Percentiles rank a stretch among this genome's conserved stretches.
phyloP scores from a whole-genome alignment of 1,139 yeast species.

The Protomyces pachydermus region DNA sequence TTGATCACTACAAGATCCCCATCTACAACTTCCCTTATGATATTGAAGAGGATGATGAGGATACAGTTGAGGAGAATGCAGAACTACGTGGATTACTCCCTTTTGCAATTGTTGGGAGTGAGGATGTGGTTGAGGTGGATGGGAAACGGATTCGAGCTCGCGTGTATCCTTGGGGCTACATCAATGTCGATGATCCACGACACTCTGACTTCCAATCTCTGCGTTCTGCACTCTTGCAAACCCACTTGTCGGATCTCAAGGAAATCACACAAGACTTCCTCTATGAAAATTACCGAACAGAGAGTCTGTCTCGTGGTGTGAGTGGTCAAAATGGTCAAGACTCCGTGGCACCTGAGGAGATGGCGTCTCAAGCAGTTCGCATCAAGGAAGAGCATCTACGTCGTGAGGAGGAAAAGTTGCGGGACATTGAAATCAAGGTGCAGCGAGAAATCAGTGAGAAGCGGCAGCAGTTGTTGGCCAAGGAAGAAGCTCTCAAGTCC shows the following conservation, averaged over 20 bases:
- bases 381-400: constrained; percentile 45
- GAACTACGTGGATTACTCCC: constrained; percentile 73
- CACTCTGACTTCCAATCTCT: constrained; percentile 79
- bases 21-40: constrained; percentile 74
- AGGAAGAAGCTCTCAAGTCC: constrained; percentile 82
- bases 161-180: constrained; percentile 90
- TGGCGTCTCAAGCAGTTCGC: constrained; percentile 42
- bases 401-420: constrained; percentile 43
- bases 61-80: constrained; percentile 73
- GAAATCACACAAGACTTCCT: constrained; percentile 88
- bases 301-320: constrained; percentile 53
- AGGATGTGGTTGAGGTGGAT: constrained; percentile 53
- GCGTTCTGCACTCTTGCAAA: constrained; percentile 65
- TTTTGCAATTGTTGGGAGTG: constrained; percentile 80
- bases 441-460: constrained; percentile 82
- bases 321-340: constrained; percentile 5
- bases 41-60: constrained; percentile 51
- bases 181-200: constrained; percentile 79
- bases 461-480: constrained; percentile 74
- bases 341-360: constrained; percentile 39
- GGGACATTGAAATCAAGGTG: constrained; percentile 58
- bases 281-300: constrained; percentile 90
- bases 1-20: constrained; percentile 71
- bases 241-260: constrained; percentile 90
- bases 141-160: constrained; percentile 71